A percentile compares a stretch with the other conserved stretches of the same genome.
phyloP scores from a whole-genome alignment of 306 rosid species.

The Fragaria vesca region DNA sequence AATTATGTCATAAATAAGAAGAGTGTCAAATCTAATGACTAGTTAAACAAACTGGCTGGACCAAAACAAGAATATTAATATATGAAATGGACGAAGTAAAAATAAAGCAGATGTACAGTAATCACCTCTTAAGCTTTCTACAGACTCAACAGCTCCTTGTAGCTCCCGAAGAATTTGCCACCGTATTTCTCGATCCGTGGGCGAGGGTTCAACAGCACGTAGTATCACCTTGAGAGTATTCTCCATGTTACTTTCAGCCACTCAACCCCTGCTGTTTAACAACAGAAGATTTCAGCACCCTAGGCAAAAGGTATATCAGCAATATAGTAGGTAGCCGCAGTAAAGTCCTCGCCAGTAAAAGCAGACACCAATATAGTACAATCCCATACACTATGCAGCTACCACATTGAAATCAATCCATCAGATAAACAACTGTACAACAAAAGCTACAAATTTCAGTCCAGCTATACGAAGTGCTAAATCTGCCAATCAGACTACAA shows the following conservation, averaged over 20 bases:
- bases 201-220: slow-evolving; percentile 44
- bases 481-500: neutral
- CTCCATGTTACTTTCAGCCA: slow-evolving; percentile 39
- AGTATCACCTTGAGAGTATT: slow-evolving; percentile 48
- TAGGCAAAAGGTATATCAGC: neutral
- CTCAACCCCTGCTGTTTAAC: neutral
- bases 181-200: slow-evolving; percentile 54
- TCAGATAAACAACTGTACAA: neutral
- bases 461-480: neutral
- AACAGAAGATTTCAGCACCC: neutral
- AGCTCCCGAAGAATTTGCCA: slow-evolving; percentile 47
- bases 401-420: neutral
- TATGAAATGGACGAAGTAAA: neutral
- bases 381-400: neutral
- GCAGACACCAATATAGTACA: neutral
- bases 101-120: slow-evolving; percentile 17
- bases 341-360: neutral
- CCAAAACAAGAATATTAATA: neutral
- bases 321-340: neutral
- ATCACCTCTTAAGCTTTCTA: slow-evolving; percentile 64
- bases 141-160: slow-evolving; percentile 38
- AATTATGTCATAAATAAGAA: slow-evolving; percentile 24
- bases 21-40: slow-evolving; percentile 17
- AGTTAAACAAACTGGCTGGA: neutral
- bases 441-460: neutral